Conservation (phyloP, 139 green algal genomes). For the Pleodorina starrii region DNA sequence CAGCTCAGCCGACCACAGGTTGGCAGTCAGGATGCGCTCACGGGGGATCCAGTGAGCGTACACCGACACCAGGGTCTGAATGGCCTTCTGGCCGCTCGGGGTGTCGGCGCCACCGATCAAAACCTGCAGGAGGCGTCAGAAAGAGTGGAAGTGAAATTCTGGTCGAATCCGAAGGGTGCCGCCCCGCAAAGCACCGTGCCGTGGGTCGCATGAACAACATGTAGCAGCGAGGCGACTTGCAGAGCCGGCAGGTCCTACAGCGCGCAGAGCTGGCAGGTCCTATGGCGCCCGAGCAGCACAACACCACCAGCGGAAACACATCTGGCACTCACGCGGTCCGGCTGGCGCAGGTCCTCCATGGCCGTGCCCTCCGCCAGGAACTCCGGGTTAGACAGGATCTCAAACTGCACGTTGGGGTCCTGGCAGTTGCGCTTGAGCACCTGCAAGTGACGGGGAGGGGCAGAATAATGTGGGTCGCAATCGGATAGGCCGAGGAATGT, state of each 20-base stretch:
- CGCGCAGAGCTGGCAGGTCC: too few species aligned
- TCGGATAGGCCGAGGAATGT: too few species aligned
- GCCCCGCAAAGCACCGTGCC: too few species aligned
- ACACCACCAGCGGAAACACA: too few species aligned
- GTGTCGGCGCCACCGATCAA: conserved; percentile 93
- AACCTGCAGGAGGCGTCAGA: too few species aligned
- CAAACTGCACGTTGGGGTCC: conserved; percentile 85
- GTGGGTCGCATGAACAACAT: too few species aligned
- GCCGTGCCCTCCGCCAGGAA: conserved; percentile 95
- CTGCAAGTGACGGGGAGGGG: conserved; percentile 67
- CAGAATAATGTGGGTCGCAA: too few species aligned
- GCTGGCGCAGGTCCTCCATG: conserved; percentile 86
- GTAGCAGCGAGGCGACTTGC: too few species aligned
- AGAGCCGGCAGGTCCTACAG: too few species aligned
- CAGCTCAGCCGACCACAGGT: conserved; percentile 98
- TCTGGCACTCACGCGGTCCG: conserved; percentile 75
- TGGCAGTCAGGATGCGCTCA: conserved; percentile 94
- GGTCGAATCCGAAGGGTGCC: too few species aligned
- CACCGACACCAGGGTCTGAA: conserved; percentile 85
- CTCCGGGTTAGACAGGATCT: conserved; percentile 97
- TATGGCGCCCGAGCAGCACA: too few species aligned
- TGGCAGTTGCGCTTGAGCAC: conserved; percentile 87
- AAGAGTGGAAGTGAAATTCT: too few species aligned
- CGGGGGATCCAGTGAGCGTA: conserved; percentile 97
- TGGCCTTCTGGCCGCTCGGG: conserved; percentile 77